These are phyloP conservation scores for Aspergillus neotritici DNA, from an alignment of 2,329 filamentous ascomycete species.

Conservation along the genomic window DNA sequence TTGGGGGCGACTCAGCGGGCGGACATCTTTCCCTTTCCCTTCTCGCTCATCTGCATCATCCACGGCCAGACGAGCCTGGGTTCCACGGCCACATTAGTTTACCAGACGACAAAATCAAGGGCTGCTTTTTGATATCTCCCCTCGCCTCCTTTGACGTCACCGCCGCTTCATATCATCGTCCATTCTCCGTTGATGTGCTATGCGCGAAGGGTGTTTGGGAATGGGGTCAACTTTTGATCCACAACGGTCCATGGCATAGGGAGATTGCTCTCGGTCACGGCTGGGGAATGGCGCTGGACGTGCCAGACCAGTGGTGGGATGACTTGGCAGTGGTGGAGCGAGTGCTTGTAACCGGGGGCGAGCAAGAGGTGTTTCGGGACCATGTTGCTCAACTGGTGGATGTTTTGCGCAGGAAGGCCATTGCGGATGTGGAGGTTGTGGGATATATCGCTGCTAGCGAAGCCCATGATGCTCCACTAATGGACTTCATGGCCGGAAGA, in stretches of 20 bases:
- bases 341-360: slow-evolving; percentile 15
- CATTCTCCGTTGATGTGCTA: slow-evolving; percentile 13
- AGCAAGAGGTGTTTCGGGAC: slow-evolving; percentile 20
- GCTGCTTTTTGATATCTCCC: slow-evolving; percentile 17
- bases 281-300: slow-evolving; percentile 22
- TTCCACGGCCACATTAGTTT: background rate
- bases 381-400: slow-evolving; percentile 13
- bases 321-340: slow-evolving; percentile 8
- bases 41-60: slow-evolving; percentile 9
- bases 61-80: no score
- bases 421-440: slow-evolving; percentile 4
- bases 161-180: slow-evolving; percentile 8
- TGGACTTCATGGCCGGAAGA: slow-evolving; percentile 17
- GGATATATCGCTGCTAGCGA: slow-evolving; percentile 16
- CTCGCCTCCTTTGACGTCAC: slow-evolving; percentile 12
- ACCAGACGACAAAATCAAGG: slow-evolving; percentile 1
- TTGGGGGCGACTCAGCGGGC: slow-evolving; percentile 22
- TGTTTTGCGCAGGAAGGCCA: slow-evolving; percentile 3
- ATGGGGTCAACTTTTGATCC: slow-evolving; percentile 13
- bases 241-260: slow-evolving; percentile 15
- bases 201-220: slow-evolving; percentile 3
- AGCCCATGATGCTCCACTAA: slow-evolving; percentile 19
- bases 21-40: slow-evolving; percentile 17
- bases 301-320: slow-evolving; percentile 18
- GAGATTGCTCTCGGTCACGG: slow-evolving; percentile 14